A percentile compares a stretch with the other conserved stretches of the same genome.
Conservation (phyloP, 306 rosid species). For the Cucurbita pepo region DNA sequence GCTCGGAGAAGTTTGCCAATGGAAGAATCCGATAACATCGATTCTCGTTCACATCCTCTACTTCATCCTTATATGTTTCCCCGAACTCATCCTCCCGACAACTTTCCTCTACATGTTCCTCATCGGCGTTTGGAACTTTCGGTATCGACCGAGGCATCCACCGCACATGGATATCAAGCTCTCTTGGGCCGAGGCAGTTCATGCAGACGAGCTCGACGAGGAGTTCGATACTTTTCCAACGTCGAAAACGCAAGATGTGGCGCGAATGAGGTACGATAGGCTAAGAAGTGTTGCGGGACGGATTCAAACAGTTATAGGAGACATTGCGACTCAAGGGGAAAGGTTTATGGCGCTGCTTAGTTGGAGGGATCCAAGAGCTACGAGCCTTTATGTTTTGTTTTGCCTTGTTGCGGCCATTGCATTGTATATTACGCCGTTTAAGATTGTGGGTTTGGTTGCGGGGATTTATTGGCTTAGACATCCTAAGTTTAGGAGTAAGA, state of each 20-base stretch:
- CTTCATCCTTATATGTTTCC: constrained; percentile 54
- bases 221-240: constrained; percentile 79
- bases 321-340: constrained; percentile 58
- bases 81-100: constrained; percentile 60
- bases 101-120: constrained; percentile 68
- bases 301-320: constrained; percentile 53
- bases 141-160: constrained; percentile 42
- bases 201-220: constrained; percentile 46
- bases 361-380: constrained; percentile 65
- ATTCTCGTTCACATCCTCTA: constrained; percentile 55
- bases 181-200: constrained; percentile 76
- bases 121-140: constrained; percentile 68
- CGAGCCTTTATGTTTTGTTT: constrained; percentile 25
- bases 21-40: constrained; percentile 62
- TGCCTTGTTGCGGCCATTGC: constrained; percentile 36
- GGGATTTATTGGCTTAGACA: constrained; percentile 60
- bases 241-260: constrained; percentile 35
- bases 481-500: constrained; percentile 57
- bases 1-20: constrained; percentile 57
- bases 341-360: constrained; percentile 34
- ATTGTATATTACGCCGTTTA: constrained; percentile 45
- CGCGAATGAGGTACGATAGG: constrained; percentile 56
- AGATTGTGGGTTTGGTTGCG: constrained; percentile 34
- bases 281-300: constrained; percentile 63
- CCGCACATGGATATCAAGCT: constrained; percentile 68